Conservation (phyloP, 768 basidiomycete species). For the Hirschioporus abietinus region DNA sequence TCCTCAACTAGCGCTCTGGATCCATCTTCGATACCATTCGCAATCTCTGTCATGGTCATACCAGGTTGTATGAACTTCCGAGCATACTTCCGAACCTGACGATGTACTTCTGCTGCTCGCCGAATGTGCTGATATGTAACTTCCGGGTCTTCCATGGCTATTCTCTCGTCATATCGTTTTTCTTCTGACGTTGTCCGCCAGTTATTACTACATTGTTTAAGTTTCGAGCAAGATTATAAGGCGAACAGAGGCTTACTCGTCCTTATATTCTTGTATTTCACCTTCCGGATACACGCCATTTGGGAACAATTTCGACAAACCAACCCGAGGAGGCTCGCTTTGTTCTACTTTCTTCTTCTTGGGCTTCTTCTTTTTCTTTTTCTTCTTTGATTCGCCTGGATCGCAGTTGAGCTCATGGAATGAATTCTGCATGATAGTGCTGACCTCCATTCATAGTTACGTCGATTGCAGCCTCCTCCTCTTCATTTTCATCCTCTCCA, state of each 20-base stretch:
- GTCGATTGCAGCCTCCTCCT: slow-evolving; percentile 22
- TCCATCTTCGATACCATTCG: slow-evolving; percentile 87
- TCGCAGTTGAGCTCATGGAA: background rate
- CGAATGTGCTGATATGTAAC: slow-evolving; percentile 87
- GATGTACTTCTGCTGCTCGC: slow-evolving; percentile 91
- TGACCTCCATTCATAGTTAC: slow-evolving; percentile 12
- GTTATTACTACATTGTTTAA: slow-evolving; percentile 53
- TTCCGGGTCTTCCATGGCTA: slow-evolving; percentile 74
- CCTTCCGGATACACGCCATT: slow-evolving; percentile 88
- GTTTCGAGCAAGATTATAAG: background rate
- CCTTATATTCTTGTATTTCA: slow-evolving; percentile 84
- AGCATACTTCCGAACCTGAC: slow-evolving; percentile 82
- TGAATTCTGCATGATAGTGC: slow-evolving; percentile 2
- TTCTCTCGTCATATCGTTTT: slow-evolving; percentile 74
- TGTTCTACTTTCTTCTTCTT: slow-evolving; percentile 72
- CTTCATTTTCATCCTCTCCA: slow-evolving; percentile 20
- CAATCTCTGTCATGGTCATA: slow-evolving; percentile 92
- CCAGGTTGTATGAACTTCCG: slow-evolving; percentile 84
- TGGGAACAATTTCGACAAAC: slow-evolving; percentile 83
- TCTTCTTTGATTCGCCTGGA: slow-evolving; percentile 58
- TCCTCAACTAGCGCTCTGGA: slow-evolving; percentile 90
- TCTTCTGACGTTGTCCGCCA: slow-evolving; percentile 92
- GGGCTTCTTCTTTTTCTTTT: slow-evolving; percentile 90
- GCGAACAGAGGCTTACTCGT: slow-evolving; percentile 60
- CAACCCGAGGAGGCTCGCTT: slow-evolving; percentile 87